Evolutionary conservation across 208 protist genomes (phyloP), one percentile per base, ranked within the genome.

Genomic region (Trypanosoma vivax): DNA sequence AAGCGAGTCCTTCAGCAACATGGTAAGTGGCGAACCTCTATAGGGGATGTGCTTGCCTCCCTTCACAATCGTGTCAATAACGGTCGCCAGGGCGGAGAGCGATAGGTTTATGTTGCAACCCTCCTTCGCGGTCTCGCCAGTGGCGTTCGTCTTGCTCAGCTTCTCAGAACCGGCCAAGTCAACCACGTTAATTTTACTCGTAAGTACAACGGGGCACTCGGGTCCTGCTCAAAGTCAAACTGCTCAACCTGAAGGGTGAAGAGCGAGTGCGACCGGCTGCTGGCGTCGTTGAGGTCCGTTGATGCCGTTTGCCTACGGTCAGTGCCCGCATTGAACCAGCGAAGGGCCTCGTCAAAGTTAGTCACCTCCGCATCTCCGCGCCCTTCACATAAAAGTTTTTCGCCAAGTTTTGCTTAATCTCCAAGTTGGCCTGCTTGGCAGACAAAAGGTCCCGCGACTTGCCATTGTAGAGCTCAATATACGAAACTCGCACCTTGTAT

Each of bases 81-180:
- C 87, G 28, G 84, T 94, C 19, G 79, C 95, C 7, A 98, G 71
- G 0, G 79, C 81, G 14, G 87, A 95, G 19, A 98, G 79, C 19
- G 90, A 96, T 11, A 95, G 56, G 64, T 98, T 98, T 41, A 98
- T 98, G 61, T 93, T 95, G 54, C 80, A 88, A 11, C 89, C 93
- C 53, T 98, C 93, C 68, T 92, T 96, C 16, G 94, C 79, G 24
- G 83, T 89, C 30, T 95, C 79, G 23, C 94, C 96, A 5, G 87
- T 91, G 11, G 94, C 89, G 46, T 94, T 95, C 6, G 95, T 98
- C 62, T 90, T 90, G 61, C 82, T 89, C 35, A 93, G 69, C 66
- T 92, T 84, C 58, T 98, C 95, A 19, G 79, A 92, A 5, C 95
- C 95, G 23, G 95, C 95, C n/a, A 98, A 65, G 60, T 98, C 95